Conservation (phyloP, 2,329 filamentous ascomycete genomes). For the Cordyceps fumosorosea region DNA sequence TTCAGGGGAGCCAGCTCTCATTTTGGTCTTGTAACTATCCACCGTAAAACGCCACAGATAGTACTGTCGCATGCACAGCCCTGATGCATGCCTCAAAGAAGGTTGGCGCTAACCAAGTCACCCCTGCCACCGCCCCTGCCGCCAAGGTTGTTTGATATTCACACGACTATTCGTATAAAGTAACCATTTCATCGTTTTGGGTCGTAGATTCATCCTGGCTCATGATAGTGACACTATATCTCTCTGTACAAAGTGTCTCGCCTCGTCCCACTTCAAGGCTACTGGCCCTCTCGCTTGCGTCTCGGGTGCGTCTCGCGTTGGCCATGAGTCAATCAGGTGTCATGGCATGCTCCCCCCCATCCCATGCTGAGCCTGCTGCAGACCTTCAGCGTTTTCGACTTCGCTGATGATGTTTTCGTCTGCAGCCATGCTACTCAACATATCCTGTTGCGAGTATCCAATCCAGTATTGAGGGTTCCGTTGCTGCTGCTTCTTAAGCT, state of each 20-base stretch:
- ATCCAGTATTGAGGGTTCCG: constrained; percentile 48
- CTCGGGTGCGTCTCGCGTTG: not conserved
- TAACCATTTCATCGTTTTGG: not conserved
- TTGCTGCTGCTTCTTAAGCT: constrained; percentile 49
- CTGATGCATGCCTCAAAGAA: not conserved
- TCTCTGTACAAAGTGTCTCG: not conserved
- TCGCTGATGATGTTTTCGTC: constrained; percentile 55
- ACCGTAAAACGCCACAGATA: not conserved
- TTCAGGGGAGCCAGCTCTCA: not conserved
- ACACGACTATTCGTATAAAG: not conserved
- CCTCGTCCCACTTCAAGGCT: not conserved
- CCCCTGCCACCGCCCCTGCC: not conserved
- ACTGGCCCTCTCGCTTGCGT: not conserved
- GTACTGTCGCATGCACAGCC: not conserved
- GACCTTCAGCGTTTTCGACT: constrained; percentile 35
- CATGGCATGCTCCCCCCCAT: constrained; percentile 9
- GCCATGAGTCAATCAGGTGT: not conserved
- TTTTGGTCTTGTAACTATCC: not conserved
- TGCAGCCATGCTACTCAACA: constrained; percentile 47
- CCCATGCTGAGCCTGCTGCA: constrained; percentile 15
- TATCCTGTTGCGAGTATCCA: constrained; percentile 47
- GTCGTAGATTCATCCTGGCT: not conserved
- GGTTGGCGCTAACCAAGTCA: not conserved
- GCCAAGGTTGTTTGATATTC: not conserved
- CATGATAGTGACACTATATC: not conserved